phyloP scores from a whole-genome alignment of 2,329 filamentous ascomycete species.

The Trichoderma simmonsii region DNA sequence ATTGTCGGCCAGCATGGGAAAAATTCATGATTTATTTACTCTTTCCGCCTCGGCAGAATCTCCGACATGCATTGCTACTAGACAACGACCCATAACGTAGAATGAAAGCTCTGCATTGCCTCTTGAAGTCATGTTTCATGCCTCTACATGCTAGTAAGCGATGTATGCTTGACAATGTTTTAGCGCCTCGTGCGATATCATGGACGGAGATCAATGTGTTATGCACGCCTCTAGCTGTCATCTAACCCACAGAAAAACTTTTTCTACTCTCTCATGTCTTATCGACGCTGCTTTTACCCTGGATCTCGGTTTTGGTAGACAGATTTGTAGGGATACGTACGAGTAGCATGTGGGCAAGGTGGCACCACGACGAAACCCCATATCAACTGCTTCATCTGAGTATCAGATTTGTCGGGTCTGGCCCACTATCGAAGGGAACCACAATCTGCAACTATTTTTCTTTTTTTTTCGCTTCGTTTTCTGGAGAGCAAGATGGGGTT shows the following conservation, averaged over 20 bases:
- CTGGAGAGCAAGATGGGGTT: background rate
- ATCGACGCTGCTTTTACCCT: background rate
- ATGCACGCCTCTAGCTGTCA: background rate
- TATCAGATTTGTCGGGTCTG: background rate
- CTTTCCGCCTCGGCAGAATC: background rate
- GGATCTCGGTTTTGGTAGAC: background rate
- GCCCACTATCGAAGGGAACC: background rate
- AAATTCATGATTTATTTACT: background rate
- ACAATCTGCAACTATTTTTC: background rate
- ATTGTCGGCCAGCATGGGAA: background rate
- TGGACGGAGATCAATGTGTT: background rate
- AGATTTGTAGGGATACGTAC: background rate
- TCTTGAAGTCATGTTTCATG: background rate
- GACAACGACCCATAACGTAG: background rate
- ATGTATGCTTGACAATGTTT: constrained; percentile 3
- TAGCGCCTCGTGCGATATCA: background rate
- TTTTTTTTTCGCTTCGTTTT: background rate
- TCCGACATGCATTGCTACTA: background rate
- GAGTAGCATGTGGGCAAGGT: background rate
- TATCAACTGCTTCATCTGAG: constrained; percentile 2
- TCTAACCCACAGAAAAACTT: background rate
- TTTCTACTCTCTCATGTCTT: no score
- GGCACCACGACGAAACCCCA: background rate
- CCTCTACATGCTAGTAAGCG: background rate
- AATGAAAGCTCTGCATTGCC: background rate